phyloP scores from a whole-genome alignment of 2,329 filamentous ascomycete species.

The Venturia carpophila region DNA sequence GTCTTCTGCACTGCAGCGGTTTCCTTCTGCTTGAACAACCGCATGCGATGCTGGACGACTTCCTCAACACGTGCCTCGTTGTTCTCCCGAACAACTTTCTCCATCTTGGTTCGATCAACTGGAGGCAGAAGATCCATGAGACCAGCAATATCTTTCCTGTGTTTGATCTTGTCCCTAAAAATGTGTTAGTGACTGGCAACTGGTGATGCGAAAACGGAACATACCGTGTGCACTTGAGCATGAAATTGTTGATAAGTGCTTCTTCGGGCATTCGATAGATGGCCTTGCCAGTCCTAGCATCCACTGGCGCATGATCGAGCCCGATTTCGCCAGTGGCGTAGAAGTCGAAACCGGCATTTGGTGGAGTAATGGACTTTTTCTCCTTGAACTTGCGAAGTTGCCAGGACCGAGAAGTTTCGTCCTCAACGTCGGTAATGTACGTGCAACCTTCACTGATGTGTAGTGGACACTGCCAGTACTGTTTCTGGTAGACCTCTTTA shows the following conservation, averaged over 20 bases:
- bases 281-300: background rate
- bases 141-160: slow-evolving; percentile 2
- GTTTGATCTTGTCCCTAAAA: slow-evolving; percentile 1
- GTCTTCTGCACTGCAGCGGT: background rate
- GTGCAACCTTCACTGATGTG: slow-evolving; percentile 71
- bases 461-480: slow-evolving; percentile 80
- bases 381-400: background rate
- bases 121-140: background rate
- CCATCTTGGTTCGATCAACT: background rate
- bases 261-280: slow-evolving; percentile 8
- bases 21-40: slow-evolving; percentile 1
- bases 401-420: background rate
- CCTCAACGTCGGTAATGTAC: background rate
- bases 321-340: slow-evolving; percentile 33
- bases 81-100: background rate
- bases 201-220: background rate
- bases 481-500: slow-evolving; percentile 47
- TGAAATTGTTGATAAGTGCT: slow-evolving; percentile 8
- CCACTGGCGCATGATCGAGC: background rate
- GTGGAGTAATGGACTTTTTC: background rate
- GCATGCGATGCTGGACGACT: slow-evolving; percentile 2
- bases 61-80: background rate
- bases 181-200: background rate
- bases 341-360: slow-evolving; percentile 1
- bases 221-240: slow-evolving; percentile 5